These are phyloP conservation scores for Piper longum DNA, from an alignment of 164 flowering plant species.

Conservation along the genomic window DNA sequence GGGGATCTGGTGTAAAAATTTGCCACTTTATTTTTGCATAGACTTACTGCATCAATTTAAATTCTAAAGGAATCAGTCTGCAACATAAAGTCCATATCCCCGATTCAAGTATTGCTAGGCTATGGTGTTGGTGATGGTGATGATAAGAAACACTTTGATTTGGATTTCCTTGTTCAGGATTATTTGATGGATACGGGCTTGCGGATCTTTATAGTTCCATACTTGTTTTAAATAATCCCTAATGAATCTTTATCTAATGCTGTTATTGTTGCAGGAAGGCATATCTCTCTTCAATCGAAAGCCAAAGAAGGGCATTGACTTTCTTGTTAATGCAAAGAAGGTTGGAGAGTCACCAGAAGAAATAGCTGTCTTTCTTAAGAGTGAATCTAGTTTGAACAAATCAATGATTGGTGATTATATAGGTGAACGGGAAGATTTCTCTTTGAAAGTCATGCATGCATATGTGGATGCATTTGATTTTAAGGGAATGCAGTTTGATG, in stretches of 20 bases:
- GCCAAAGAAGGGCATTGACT: conserved; percentile 91
- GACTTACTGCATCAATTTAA: no score
- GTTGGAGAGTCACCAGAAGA: conserved; percentile 86
- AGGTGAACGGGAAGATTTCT: conserved; percentile 93
- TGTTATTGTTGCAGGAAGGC: conserved; percentile 84
- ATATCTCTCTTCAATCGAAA: conserved; percentile 91
- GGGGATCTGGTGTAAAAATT: no score
- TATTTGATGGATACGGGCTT: not conserved
- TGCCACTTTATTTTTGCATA: no score
- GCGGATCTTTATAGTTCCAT: not conserved
- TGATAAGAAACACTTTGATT: no score
- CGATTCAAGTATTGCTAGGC: no score
- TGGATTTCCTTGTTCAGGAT: no score
- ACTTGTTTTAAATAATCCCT: not conserved
- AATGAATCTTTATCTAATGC: conserved; percentile 16
- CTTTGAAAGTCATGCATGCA: conserved; percentile 95
- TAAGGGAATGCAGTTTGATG: conserved; percentile 76
- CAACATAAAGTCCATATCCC: no score
- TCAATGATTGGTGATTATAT: conserved; percentile 72
- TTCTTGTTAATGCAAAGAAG: conserved; percentile 82
- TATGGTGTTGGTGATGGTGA: no score
- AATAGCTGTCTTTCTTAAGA: conserved; percentile 71
- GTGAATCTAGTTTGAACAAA: conserved; percentile 79
- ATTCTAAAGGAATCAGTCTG: no score
- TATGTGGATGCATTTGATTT: conserved; percentile 91